These are phyloP conservation scores for Curvularia sp. DNA, from an alignment of 2,329 filamentous ascomycete genomes.

Conservation along the genomic window DNA sequence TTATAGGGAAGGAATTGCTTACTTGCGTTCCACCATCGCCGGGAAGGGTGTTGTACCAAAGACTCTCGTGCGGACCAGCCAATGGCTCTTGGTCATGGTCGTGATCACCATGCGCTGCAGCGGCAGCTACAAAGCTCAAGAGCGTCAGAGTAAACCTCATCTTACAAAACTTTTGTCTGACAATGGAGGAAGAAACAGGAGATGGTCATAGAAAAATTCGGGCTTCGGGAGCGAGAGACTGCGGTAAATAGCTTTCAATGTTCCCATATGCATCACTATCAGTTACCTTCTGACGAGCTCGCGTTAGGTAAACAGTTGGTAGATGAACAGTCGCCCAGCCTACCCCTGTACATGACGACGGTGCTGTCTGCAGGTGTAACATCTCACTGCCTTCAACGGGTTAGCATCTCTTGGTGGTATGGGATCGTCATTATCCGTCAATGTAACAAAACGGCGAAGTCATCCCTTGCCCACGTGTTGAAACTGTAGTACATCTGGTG, in stretches of 20 bases:
- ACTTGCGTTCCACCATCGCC: slow-evolving; percentile 86
- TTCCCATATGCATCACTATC: slow-evolving; percentile 33
- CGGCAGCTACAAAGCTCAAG: slow-evolving; percentile 57
- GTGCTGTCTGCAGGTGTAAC: slow-evolving; percentile 34
- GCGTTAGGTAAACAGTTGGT: slow-evolving; percentile 49
- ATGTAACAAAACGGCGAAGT: not conserved
- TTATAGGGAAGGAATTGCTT: slow-evolving; percentile 23
- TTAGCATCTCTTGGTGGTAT: slow-evolving; percentile 22
- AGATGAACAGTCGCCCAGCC: slow-evolving; percentile 45
- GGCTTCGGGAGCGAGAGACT: slow-evolving; percentile 15
- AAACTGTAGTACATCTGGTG: not conserved
- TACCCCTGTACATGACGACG: slow-evolving; percentile 34
- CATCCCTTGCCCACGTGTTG: not conserved
- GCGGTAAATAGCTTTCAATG: slow-evolving; percentile 33
- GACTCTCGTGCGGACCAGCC: slow-evolving; percentile 72
- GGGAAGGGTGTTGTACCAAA: slow-evolving; percentile 85
- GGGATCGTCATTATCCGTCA: slow-evolving; percentile 17
- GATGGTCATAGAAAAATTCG: slow-evolving; percentile 5
- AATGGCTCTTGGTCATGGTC: slow-evolving; percentile 66
- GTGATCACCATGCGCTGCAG: slow-evolving; percentile 66
- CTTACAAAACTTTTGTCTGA: slow-evolving; percentile 9
- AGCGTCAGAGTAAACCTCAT: slow-evolving; percentile 42
- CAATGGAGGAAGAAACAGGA: slow-evolving; percentile 5
- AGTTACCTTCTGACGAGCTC: slow-evolving; percentile 36
- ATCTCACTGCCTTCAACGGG: slow-evolving; percentile 29